Conservation (phyloP, 345 rosid species). For the Acer negundo region DNA sequence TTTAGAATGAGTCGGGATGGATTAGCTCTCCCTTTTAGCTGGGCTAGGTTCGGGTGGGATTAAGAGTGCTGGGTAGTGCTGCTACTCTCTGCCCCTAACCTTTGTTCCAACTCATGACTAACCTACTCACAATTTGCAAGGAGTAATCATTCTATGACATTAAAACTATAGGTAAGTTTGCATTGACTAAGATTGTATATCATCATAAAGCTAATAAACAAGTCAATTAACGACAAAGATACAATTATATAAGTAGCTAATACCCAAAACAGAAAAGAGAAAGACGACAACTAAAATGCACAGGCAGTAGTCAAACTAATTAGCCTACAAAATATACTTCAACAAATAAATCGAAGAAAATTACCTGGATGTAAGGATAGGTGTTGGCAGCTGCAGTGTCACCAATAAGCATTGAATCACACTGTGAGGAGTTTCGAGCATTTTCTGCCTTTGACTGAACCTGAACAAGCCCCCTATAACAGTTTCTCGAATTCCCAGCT, state of each 20-base stretch:
- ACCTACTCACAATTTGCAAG: not conserved
- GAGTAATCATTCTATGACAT: not conserved
- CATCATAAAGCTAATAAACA: not conserved
- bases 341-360: not conserved
- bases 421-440: constrained; percentile 85
- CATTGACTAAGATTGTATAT: not conserved
- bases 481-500: constrained; percentile 70
- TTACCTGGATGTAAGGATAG: constrained; percentile 97
- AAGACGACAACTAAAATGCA: not conserved
- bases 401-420: constrained; percentile 97
- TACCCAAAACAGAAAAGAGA: not conserved
- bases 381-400: constrained; percentile 95
- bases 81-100: not conserved
- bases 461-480: constrained; percentile 96
- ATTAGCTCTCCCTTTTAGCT: not conserved
- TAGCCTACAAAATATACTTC: not conserved
- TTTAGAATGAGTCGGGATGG: not conserved
- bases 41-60: not conserved
- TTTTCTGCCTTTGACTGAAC: constrained; percentile 91
- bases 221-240: constrained; percentile 10
- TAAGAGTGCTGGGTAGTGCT: not conserved
- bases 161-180: not conserved
- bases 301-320: not conserved
- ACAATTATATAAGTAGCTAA: not conserved
- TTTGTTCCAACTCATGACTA: not conserved